These are phyloP conservation scores for Aspergillus felis DNA, from an alignment of 2,329 filamentous ascomycete species.

Conservation along the genomic window DNA sequence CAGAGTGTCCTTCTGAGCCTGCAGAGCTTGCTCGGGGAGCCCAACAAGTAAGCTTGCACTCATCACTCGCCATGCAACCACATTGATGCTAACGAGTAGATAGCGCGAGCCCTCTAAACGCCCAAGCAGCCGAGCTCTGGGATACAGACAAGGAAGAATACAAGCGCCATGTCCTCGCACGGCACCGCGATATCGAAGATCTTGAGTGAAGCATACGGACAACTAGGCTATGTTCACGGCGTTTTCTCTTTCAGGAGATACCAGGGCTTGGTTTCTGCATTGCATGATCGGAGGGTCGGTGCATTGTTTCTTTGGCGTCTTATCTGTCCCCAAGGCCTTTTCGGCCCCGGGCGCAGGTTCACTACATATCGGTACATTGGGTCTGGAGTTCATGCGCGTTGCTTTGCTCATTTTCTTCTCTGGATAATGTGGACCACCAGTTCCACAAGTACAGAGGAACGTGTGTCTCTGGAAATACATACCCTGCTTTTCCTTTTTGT, in stretches of 20 bases:
- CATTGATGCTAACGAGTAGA: constrained; percentile 8
- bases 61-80: not conserved
- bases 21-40: constrained; percentile 92
- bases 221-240: constrained; percentile 6
- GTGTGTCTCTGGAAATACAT: constrained; percentile 37
- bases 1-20: constrained; percentile 88
- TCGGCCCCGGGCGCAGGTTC: not conserved
- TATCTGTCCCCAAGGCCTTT: not conserved
- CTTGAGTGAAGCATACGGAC: constrained; percentile 27
- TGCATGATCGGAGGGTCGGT: constrained; percentile 13
- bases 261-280: constrained; percentile 10
- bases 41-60: constrained; percentile 75
- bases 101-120: constrained; percentile 90
- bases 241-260: constrained; percentile 2
- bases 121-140: constrained; percentile 94
- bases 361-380: constrained; percentile 8
- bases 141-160: constrained; percentile 83
- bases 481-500: constrained; percentile 3
- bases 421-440: not conserved
- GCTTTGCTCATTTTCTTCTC: not conserved
- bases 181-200: constrained; percentile 57
- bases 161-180: constrained; percentile 67
- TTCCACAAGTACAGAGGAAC: constrained; percentile 59
- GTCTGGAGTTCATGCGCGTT: constrained; percentile 14
- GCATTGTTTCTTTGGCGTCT: constrained; percentile 3